Percentiles rank a stretch among this genome's conserved stretches.
phyloP scores from a whole-genome alignment of 1,284 basidiomycete species.

The Cryptococcus amylolentus region DNA sequence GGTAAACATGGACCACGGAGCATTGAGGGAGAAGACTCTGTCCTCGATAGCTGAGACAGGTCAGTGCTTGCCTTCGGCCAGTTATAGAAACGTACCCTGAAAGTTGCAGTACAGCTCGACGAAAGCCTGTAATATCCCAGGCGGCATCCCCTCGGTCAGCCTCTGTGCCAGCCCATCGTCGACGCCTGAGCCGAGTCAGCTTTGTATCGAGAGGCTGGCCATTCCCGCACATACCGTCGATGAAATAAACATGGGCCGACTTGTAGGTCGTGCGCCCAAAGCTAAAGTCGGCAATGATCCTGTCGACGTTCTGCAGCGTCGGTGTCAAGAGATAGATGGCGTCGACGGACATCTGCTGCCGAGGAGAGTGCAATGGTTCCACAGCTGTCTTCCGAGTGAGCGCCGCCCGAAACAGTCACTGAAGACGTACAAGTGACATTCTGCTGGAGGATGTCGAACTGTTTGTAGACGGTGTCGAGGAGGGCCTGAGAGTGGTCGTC shows the following conservation, averaged over 20 bases:
- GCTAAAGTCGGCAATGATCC: constrained; percentile 81
- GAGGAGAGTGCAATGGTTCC: constrained; percentile 51
- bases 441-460: constrained; percentile 87
- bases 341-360: constrained; percentile 79
- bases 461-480: constrained; percentile 80
- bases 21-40: constrained; percentile 72
- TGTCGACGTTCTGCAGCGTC: constrained; percentile 87
- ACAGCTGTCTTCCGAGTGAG: constrained; percentile 40
- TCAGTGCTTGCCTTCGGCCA: background rate
- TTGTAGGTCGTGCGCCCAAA: constrained; percentile 65
- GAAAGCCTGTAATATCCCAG: constrained; percentile 59
- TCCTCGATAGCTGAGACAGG: constrained; percentile 66
- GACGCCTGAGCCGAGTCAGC: constrained; percentile 31
- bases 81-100: constrained; percentile 60
- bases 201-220: background rate
- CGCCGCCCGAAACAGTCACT: background rate
- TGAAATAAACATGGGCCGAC: constrained; percentile 88
- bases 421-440: constrained; percentile 77
- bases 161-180: constrained; percentile 68
- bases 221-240: constrained; percentile 66
- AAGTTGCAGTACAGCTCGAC: constrained; percentile 87
- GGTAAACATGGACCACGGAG: constrained; percentile 76
- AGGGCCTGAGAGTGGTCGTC: constrained; percentile 86
- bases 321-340: constrained; percentile 93
- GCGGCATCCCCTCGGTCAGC: constrained; percentile 54